These are phyloP conservation scores for Verruconis gallopava DNA, from an alignment of 2,329 filamentous ascomycete genomes.

Conservation along the genomic window DNA sequence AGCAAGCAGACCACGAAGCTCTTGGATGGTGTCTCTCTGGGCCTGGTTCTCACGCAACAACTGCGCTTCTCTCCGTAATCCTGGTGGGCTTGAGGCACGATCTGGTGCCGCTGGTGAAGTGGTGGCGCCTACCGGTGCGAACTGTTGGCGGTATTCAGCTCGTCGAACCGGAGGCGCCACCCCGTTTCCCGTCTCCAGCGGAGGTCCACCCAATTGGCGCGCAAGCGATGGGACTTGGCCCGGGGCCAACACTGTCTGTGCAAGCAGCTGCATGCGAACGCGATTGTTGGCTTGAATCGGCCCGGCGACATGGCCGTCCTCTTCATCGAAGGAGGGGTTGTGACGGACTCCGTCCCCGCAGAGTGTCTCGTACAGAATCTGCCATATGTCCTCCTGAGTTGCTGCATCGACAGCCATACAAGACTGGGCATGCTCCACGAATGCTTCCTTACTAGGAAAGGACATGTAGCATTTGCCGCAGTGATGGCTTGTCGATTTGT, in stretches of 20 bases:
- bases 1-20: too few species aligned
- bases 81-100: too few species aligned
- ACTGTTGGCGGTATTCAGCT: background rate
- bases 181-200: constrained; percentile 3
- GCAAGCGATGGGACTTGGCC: constrained; percentile 6
- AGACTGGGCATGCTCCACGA: constrained; percentile 2
- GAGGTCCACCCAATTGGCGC: background rate
- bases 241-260: background rate
- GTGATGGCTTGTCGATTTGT: constrained; percentile 2
- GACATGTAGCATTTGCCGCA: constrained; percentile 7
- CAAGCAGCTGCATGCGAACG: constrained; percentile 1
- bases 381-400: constrained; percentile 9
- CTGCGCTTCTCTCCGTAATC: too few species aligned
- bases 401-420: constrained; percentile 7
- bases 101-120: background rate
- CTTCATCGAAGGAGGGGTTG: constrained; percentile 5
- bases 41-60: too few species aligned
- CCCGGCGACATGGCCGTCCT: constrained; percentile 1
- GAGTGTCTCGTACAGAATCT: constrained; percentile 8
- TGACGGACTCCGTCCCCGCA: constrained; percentile 5
- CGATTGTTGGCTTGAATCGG: constrained; percentile 1
- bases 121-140: background rate
- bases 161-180: constrained; percentile 5
- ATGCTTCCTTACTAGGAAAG: background rate
- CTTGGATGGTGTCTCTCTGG: too few species aligned